phyloP scores from a whole-genome alignment of 495 filamentous ascomycete species.

The Bathelium albidoporum region DNA sequence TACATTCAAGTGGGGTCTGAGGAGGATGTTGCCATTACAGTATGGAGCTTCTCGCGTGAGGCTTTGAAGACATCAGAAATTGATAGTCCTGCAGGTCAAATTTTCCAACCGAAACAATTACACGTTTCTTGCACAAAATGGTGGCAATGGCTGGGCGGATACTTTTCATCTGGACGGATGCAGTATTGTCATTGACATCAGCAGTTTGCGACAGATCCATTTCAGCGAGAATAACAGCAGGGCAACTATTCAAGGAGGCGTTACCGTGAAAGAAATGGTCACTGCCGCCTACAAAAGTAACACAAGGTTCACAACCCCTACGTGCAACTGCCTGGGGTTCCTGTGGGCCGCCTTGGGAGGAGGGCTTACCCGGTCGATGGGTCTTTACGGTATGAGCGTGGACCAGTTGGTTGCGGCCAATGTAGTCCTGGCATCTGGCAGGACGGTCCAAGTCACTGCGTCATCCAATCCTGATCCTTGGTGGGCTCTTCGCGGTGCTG shows the following conservation, averaged over 20 bases:
- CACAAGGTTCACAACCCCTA: not conserved
- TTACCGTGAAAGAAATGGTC: not conserved
- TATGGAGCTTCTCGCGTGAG: not conserved
- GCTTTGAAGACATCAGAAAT: not conserved
- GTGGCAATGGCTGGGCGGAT: constrained; percentile 14
- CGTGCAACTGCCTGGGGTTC: constrained; percentile 6
- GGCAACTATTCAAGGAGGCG: not conserved
- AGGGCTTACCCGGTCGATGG: not conserved
- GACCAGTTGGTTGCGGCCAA: not conserved
- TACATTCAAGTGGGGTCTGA: constrained; percentile 6
- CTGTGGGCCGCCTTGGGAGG: not conserved
- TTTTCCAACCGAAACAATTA: constrained; percentile 6
- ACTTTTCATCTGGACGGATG: constrained; percentile 5
- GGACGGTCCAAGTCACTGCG: constrained; percentile 21
- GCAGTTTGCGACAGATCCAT: not conserved
- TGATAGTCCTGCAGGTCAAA: constrained; percentile 2
- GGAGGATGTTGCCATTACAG: constrained; percentile 10
- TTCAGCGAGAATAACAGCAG: not conserved
- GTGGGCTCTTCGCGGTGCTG: constrained; percentile 33
- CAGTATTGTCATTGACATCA: not conserved
- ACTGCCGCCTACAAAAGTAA: not conserved
- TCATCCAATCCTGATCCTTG: constrained; percentile 31
- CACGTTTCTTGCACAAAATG: constrained; percentile 14
- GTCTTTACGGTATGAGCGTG: not conserved
- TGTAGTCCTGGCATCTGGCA: constrained; percentile 22